phyloP scores from a whole-genome alignment of 169 alveolate genomes.

The Besnoitia besnoiti region DNA sequence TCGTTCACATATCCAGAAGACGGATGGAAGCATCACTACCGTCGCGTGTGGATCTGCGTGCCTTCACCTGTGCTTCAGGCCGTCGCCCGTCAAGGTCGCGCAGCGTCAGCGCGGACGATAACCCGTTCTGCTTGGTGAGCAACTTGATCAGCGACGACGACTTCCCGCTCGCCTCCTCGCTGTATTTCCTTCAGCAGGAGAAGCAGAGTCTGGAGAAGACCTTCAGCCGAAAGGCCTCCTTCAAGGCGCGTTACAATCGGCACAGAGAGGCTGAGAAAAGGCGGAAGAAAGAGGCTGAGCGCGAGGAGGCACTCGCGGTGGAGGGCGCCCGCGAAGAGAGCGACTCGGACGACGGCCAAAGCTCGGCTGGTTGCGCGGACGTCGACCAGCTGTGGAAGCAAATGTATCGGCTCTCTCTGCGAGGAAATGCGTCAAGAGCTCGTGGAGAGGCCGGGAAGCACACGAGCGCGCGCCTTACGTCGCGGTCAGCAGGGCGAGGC shows the following conservation, averaged over 20 bases:
- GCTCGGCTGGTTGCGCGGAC: not conserved
- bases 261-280: conserved; percentile 1
- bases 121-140: not conserved
- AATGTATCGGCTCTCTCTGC: not conserved
- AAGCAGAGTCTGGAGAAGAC: not conserved
- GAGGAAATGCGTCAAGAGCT: not conserved
- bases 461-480: not conserved
- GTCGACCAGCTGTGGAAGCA: not conserved
- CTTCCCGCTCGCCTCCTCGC: conserved; percentile 32
- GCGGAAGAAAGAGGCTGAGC: not conserved
- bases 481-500: not conserved
- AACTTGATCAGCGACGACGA: conserved; percentile 1
- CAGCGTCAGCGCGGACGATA: not conserved
- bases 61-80: too few species aligned
- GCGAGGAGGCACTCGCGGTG: not conserved
- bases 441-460: not conserved
- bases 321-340: not conserved
- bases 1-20: too few species aligned
- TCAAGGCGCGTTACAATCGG: conserved; percentile 32
- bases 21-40: too few species aligned
- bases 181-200: not conserved
- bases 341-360: not conserved
- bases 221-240: conserved; percentile 13
- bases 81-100: too few species aligned
- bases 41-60: too few species aligned